Conservation (phyloP, 2,329 filamentous ascomycete genomes). For the Microsporum audouinii region DNA sequence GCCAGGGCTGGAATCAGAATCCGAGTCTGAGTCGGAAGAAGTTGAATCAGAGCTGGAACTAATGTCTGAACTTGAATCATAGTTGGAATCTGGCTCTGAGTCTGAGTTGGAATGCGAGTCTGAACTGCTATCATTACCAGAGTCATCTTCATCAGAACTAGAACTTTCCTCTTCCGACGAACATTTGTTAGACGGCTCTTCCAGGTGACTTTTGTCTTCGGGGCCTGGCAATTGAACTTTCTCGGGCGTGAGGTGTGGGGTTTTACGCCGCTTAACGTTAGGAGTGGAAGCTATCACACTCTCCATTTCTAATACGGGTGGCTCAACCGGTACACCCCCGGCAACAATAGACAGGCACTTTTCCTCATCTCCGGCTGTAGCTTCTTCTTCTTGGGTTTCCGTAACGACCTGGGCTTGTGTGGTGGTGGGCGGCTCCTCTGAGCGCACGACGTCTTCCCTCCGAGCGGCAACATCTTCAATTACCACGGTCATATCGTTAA, state of each 20-base stretch:
- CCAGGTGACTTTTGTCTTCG: slow-evolving; percentile 6
- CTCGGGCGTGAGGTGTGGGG: background rate
- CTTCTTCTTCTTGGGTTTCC: background rate
- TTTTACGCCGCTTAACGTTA: background rate
- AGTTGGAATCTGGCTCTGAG: slow-evolving; percentile 6
- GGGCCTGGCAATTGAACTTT: slow-evolving; percentile 15
- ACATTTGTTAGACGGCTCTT: slow-evolving; percentile 4
- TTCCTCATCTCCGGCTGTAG: background rate
- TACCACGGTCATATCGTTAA: background rate
- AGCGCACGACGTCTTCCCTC: background rate
- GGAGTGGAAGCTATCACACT: background rate
- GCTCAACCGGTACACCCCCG: background rate
- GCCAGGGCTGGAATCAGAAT: slow-evolving; percentile 7
- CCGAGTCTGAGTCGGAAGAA: slow-evolving; percentile 14
- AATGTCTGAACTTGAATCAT: background rate
- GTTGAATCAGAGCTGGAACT: background rate
- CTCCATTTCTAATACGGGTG: background rate
- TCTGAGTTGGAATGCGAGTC: background rate
- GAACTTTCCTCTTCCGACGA: slow-evolving; percentile 13
- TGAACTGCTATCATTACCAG: background rate
- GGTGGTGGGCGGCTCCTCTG: background rate
- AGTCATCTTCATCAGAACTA: slow-evolving; percentile 14
- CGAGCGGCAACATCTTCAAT: background rate
- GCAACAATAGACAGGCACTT: background rate
- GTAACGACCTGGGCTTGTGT: background rate